These are phyloP conservation scores for Lipomyces sp. DNA, from an alignment of 805 yeast species.

Conservation along the genomic window DNA sequence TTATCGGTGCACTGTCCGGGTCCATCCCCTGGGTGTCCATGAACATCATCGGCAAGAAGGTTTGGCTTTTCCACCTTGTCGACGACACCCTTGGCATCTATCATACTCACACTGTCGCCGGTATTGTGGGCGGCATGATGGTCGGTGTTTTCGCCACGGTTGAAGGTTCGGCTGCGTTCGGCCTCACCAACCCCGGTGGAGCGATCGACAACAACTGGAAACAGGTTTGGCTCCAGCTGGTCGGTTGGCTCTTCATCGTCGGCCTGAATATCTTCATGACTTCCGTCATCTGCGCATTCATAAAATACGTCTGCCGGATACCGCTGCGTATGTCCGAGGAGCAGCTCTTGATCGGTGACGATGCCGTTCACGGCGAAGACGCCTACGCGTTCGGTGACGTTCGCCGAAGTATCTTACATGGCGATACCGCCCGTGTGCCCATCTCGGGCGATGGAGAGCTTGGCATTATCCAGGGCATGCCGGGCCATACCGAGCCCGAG, in stretches of 20 bases:
- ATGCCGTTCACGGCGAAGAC: slow-evolving; percentile 12
- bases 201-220: slow-evolving; percentile 7
- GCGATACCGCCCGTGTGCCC: background rate
- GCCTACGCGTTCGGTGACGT: slow-evolving; percentile 8
- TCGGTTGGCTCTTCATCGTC: slow-evolving; percentile 8
- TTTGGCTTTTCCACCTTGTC: background rate
- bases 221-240: slow-evolving; percentile 12
- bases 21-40: slow-evolving; percentile 9
- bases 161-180: slow-evolving; percentile 9
- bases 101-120: slow-evolving; percentile 10
- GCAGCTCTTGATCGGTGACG: slow-evolving; percentile 2
- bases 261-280: slow-evolving; percentile 8
- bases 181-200: slow-evolving; percentile 12
- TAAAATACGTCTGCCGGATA: slow-evolving; percentile 3
- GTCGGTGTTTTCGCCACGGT: slow-evolving; percentile 6
- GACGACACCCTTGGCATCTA: slow-evolving; percentile 11
- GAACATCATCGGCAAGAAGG: slow-evolving; percentile 10
- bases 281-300: background rate
- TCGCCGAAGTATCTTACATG: slow-evolving; percentile 8
- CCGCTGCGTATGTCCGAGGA: slow-evolving; percentile 12
- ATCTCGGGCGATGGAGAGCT: slow-evolving; percentile 7
- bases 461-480: background rate
- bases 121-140: slow-evolving; percentile 5
- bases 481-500: background rate
- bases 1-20: slow-evolving; percentile 72